Conservation (phyloP, 2,329 filamentous ascomycete genomes). For the Septoria petroselini region DNA sequence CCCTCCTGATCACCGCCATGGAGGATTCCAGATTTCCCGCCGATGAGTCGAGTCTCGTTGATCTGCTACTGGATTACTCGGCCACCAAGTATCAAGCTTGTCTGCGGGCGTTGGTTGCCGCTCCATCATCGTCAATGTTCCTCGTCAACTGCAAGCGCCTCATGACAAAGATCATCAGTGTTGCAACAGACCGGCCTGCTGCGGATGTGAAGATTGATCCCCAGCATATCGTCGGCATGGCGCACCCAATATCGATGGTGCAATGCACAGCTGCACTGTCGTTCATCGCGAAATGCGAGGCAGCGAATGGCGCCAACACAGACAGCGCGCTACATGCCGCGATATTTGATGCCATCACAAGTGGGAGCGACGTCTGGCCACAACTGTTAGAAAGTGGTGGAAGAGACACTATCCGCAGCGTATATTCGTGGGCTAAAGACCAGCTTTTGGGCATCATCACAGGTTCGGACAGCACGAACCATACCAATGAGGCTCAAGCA, state of each 20-base stretch:
- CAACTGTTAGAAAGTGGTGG: constrained; percentile 44
- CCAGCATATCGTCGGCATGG: constrained; percentile 20
- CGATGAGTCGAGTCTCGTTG: constrained; percentile 18
- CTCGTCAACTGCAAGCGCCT: constrained; percentile 21
- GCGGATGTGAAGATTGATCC: constrained; percentile 12
- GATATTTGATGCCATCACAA: constrained; percentile 42
- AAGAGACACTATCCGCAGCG: constrained; percentile 24
- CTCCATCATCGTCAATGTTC: constrained; percentile 12
- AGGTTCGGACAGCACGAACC: constrained; percentile 2
- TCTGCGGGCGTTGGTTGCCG: constrained; percentile 11
- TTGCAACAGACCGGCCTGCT: neutral
- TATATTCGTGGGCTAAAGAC: constrained; percentile 35
- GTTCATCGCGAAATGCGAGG: constrained; percentile 15
- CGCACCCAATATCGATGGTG: constrained; percentile 28
- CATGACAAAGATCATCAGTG: constrained; percentile 20
- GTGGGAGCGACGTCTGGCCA: constrained; percentile 44
- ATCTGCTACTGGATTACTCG: constrained; percentile 21
- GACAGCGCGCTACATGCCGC: constrained; percentile 29
- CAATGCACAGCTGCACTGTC: constrained; percentile 22
- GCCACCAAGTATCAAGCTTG: constrained; percentile 14
- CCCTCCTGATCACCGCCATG: constrained; percentile 20
- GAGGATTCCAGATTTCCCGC: constrained; percentile 20
- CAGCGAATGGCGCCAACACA: constrained; percentile 5
- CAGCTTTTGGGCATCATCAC: constrained; percentile 34
- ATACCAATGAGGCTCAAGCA: constrained; percentile 7